Evolutionary conservation across 2,329 filamentous ascomycete species (phyloP), one percentile per base, ranked within the genome.

Genomic region (Exophiala viscosa): DNA sequence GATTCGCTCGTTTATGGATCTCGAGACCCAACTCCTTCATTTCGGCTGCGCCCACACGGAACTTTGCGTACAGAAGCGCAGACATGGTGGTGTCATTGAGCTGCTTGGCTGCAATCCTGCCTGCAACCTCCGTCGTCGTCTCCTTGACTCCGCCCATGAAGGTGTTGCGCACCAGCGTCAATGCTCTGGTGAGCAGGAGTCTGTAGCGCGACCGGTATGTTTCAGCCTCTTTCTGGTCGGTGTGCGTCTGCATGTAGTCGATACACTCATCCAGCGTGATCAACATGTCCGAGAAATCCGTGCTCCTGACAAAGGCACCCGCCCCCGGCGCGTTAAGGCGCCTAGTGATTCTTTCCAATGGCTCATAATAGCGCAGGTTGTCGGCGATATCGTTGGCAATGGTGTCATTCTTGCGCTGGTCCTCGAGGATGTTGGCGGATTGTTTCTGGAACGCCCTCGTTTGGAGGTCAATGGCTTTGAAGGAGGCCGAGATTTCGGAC

Each of bases 281-380:
- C 44, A 99, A 75, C 78, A 97, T 95, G 48, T 96, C 88, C 2
- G 87, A 84, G 65, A 97, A 96, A 40, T 88, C 87, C 45, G 86
- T 84, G 51, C 86, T 86, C 41, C 91, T 87, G 13, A 96, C 91
- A 50, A 96, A 78, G 52, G 86, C 90, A 44, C 88, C 85, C 15
- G 92, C 91, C 1, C 91, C 90, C 0, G 93, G 91, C 0, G 91
- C 91, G 74, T 97, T 97, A 52, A 99, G 81, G 11, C 90, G 82
- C 50, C 91, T 82, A 0, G 90, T 96, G 55, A 92, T 90, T 42
- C 86, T 90, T 59, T 99, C 93, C 5, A 99, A 79, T 66, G 96
- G 96, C 15, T 87, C 83, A 69, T 99, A 99, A 70, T 95, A 96
- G 66, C 91, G 85, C n/a, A 96, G 76, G 62, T 96, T 95, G 18